Evolutionary conservation across 345 rosid species (phyloP).

Genomic region (Ceriops decandra): DNA sequence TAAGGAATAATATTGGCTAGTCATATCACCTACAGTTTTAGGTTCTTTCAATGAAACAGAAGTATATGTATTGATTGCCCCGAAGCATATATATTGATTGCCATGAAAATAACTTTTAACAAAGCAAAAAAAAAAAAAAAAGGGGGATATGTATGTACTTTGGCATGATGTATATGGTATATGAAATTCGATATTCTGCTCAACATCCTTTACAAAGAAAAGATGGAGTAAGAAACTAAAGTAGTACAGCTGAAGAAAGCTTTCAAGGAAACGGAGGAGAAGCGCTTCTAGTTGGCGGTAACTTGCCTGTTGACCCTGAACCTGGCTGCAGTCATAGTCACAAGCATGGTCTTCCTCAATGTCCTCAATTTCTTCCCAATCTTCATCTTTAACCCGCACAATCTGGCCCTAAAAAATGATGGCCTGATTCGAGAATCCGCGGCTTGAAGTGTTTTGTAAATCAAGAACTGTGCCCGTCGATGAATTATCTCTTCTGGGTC

Average conservation of each 20-base stretch:
- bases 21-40: too few relatives aligned
- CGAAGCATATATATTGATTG: too few relatives aligned
- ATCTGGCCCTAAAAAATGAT: constrained; percentile 43
- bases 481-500: constrained; percentile 58
- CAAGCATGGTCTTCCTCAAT: constrained; percentile 47
- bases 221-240: neutral
- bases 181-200: neutral
- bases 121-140: too few relatives aligned
- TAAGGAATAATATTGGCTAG: too few relatives aligned
- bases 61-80: too few relatives aligned
- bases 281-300: constrained; percentile 32
- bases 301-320: constrained; percentile 26
- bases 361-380: constrained; percentile 58
- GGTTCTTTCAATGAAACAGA: too few relatives aligned
- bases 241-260: neutral
- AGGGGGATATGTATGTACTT: too few relatives aligned
- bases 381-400: constrained; percentile 51
- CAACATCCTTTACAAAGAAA: neutral
- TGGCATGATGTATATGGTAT: too few relatives aligned
- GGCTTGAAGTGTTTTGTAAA: constrained; percentile 55
- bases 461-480: constrained; percentile 76
- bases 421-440: constrained; percentile 48
- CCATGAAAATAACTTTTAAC: too few relatives aligned
- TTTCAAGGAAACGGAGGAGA: constrained; percentile 23
- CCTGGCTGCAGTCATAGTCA: constrained; percentile 28